Evolutionary conservation across 2,329 filamentous ascomycete species (phyloP).

Genomic region (Magnaporthiopsis poae): DNA sequence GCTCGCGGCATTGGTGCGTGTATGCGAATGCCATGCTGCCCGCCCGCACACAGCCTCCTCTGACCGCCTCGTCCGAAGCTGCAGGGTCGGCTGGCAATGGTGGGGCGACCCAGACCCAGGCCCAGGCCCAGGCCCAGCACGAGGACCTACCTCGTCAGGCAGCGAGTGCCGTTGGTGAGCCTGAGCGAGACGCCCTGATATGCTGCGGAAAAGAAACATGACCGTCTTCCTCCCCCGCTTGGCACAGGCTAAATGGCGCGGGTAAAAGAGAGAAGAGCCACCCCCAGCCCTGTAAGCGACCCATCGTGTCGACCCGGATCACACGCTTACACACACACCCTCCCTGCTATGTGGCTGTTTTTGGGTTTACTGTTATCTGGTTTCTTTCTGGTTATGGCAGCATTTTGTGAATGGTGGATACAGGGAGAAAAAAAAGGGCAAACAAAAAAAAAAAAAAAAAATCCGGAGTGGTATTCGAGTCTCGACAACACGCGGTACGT

Average conservation of each 20-base stretch:
- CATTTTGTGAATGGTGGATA: too few relatives aligned
- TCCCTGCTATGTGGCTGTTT: too few relatives aligned
- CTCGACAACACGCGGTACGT: not conserved
- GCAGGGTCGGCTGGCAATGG: not conserved
- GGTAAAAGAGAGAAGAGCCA: not conserved
- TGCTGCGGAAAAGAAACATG: not conserved
- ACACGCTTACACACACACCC: not conserved
- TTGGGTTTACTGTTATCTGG: not conserved
- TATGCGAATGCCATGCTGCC: not conserved
- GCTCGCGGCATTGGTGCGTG: not conserved
- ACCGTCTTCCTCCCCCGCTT: not conserved
- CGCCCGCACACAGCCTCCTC: not conserved
- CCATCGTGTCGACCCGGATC: not conserved
- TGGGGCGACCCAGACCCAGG: too few relatives aligned
- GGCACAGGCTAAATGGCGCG: not conserved
- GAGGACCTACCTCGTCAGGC: not conserved
- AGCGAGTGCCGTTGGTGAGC: not conserved
- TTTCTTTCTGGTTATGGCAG: not conserved
- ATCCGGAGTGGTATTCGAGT: not conserved
- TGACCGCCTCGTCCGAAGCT: not conserved
- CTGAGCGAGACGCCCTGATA: too few relatives aligned
- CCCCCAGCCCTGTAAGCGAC: not conserved
- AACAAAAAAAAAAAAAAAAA: not conserved
- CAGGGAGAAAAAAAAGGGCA: too few relatives aligned
- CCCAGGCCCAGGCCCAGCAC: not conserved